A percentile compares a stretch with the other conserved stretches of the same genome.
These are phyloP conservation scores for Scalesia atractyloides DNA, from an alignment of 129 eudicot species.

Conservation along the genomic window DNA sequence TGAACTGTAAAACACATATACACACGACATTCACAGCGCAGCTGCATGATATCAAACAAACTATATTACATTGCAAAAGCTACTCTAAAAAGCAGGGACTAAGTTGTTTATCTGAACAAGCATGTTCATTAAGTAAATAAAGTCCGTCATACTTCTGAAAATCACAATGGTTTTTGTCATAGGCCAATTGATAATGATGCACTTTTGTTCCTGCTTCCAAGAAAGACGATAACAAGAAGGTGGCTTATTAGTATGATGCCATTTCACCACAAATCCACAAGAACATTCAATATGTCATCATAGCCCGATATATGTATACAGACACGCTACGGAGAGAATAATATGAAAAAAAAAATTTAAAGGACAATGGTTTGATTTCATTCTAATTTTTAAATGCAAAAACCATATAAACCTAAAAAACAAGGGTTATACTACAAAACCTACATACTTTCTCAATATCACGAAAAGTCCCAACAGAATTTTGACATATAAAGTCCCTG, in stretches of 20 bases:
- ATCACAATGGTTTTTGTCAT: constrained; percentile 55
- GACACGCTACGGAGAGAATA: no score
- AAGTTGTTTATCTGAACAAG: constrained; percentile 70
- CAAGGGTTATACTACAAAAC: no score
- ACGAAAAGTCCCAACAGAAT: no score
- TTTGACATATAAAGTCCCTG: no score
- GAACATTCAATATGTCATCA: no score
- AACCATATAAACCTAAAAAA: no score
- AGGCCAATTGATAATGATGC: constrained; percentile 64
- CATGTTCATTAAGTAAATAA: constrained; percentile 71
- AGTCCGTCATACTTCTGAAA: constrained; percentile 76
- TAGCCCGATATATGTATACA: no score
- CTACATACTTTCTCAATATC: no score
- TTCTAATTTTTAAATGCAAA: no score
- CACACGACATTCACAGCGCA: constrained; percentile 1
- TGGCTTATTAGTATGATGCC: not conserved
- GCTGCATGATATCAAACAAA: constrained; percentile 2
- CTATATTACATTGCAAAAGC: not conserved
- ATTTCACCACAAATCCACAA: not conserved
- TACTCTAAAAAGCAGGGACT: not conserved
- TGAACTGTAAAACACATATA: constrained; percentile 44
- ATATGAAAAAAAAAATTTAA: no score
- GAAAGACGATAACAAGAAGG: constrained; percentile 12
- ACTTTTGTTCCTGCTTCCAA: constrained; percentile 54
- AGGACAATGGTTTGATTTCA: no score